Conservation (phyloP, 768 basidiomycete genomes). For the Dentipellis fragilis region DNA sequence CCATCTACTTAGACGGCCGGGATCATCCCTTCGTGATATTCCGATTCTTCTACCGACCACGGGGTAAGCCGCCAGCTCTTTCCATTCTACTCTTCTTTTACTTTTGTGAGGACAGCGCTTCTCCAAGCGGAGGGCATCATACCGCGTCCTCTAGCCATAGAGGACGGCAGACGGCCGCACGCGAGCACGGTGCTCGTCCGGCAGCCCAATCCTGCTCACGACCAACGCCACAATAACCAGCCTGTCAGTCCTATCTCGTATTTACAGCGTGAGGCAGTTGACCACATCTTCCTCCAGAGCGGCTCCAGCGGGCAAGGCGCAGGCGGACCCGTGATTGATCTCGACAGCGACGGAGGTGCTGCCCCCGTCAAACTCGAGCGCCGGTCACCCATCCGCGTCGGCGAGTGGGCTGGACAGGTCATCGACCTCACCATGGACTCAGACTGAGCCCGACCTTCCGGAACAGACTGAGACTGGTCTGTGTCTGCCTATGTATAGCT, state of each 20-base stretch:
- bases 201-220: too few species aligned
- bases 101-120: neutral
- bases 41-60: neutral
- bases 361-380: neutral
- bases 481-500: too few species aligned
- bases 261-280: too few species aligned
- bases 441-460: neutral
- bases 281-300: neutral
- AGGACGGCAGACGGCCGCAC: too few species aligned
- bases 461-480: too few species aligned
- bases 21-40: neutral
- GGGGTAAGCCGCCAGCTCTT: neutral
- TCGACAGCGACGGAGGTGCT: neutral
- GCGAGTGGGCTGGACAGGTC: neutral
- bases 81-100: neutral
- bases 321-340: neutral
- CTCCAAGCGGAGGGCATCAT: neutral
- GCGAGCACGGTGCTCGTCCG: too few species aligned
- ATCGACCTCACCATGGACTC: neutral
- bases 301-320: neutral
- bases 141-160: neutral
- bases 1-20: neutral
- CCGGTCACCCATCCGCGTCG: neutral
- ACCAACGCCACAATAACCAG: too few species aligned
- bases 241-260: too few species aligned